Percentiles rank a stretch among this genome's conserved stretches.
phyloP scores from a whole-genome alignment of 2,329 filamentous ascomycete species.

The Bipolaris bicolor region DNA sequence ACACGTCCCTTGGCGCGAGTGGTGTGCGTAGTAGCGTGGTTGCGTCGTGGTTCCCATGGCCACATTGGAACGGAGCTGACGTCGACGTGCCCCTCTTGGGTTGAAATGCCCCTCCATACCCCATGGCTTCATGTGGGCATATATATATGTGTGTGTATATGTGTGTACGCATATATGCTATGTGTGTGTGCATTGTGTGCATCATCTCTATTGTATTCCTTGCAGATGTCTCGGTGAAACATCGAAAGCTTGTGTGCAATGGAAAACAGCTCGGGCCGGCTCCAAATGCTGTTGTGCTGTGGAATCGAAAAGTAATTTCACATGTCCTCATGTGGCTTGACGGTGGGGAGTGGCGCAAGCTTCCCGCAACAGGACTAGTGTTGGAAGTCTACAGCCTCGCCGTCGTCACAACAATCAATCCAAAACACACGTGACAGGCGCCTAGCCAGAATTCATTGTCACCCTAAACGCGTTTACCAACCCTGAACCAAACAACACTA shows the following conservation, averaged over 20 bases:
- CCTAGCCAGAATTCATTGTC: neutral
- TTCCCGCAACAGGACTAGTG: constrained; percentile 9
- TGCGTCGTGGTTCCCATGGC: constrained; percentile 19
- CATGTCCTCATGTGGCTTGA: neutral
- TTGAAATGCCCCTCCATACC: too few relatives aligned
- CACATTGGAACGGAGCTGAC: constrained; percentile 18
- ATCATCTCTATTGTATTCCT: neutral
- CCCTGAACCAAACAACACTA: neutral
- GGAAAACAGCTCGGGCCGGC: neutral
- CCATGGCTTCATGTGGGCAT: too few relatives aligned
- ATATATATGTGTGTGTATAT: too few relatives aligned
- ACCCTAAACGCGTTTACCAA: neutral
- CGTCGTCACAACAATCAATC: neutral
- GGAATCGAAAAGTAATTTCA: neutral
- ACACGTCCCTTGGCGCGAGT: constrained; percentile 14
- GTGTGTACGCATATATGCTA: too few relatives aligned
- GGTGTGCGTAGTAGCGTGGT: constrained; percentile 19
- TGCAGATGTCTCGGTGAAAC: neutral
- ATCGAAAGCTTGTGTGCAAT: neutral
- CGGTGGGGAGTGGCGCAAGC: constrained; percentile 1
- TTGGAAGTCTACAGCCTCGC: neutral
- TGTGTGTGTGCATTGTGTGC: neutral
- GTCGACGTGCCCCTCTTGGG: constrained; percentile 11
- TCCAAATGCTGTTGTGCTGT: neutral
- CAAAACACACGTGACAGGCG: neutral